Base-by-base conservation (phyloP, 2,329 filamentous ascomycete genomes). In the Aspergillus sp. region DNA sequence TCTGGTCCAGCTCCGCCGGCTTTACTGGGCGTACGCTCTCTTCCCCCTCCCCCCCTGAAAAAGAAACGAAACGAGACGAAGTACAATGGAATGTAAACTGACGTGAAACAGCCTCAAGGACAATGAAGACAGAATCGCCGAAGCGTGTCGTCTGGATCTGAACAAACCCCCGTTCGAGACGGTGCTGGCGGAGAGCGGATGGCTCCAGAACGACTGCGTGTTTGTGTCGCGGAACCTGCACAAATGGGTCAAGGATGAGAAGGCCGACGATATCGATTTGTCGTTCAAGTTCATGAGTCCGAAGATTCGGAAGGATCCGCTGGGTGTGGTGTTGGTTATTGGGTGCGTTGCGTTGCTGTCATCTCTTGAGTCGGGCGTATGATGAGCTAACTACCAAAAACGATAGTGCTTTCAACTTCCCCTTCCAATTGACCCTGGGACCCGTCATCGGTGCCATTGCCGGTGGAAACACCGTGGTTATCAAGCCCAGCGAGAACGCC, bases 401-500 rank as follows among this genome's bases (percentile, higher is more conserved):
- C n/a, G 9, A 42, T 48, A 82, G 81, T 48, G 82, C 93, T 39
- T 97, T 88, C 79, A 98, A 98, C 74, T 95, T 90, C 67, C 93
- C 93, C 44, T 74, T 95, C 65, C 83, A 90, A 69, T 77, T 97
- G 39, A 81, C 82, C 34, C 65, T 97, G 36, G 78, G 80, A 1
- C 89, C 91, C 2, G 68, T 94, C 50, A 79, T 95, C 52, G 93
- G 91, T 48, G 93, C 91, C 59, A 95, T 98, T 58, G 82, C 87
- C 39, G 91, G 88, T 6, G 93, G 93, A 44, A 96, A 93, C 68
- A 91, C 90, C 4, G 88, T 84, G 41, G 74, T 96, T 19, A 65
- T 97, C 58, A 98, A 98, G 77, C 91, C 93, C 4, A 93, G 87
- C 19, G 93, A 98, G 72, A 79, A 80, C 46, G 77, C 90, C 0